Evolutionary conservation across 257 asterid genomes (phyloP).

Genomic region (Gardenia jasminoides): DNA sequence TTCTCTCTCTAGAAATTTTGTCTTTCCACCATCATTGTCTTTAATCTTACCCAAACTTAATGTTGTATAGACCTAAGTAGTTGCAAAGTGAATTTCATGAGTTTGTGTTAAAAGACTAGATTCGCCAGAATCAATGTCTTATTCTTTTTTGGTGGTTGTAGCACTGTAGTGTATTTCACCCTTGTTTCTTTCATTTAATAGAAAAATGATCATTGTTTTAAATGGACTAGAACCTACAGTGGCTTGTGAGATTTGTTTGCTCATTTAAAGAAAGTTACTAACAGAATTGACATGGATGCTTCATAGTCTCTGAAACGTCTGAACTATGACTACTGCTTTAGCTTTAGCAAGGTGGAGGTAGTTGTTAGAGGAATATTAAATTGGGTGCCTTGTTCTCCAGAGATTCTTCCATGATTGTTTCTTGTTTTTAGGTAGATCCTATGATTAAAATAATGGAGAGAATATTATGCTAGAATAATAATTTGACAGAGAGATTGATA

Average conservation of each 20-base stretch:
- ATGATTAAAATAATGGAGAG: slow-evolving; percentile 16
- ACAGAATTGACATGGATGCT: slow-evolving; percentile 32
- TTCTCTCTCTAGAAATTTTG: no score
- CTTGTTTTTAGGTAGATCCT: slow-evolving; percentile 43
- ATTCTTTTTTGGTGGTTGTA: slow-evolving; percentile 22
- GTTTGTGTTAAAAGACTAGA: slow-evolving; percentile 21
- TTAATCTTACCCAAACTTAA: no score
- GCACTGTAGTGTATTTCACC: slow-evolving; percentile 13
- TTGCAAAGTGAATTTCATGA: slow-evolving; percentile 23
- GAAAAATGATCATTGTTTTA: slow-evolving; percentile 20
- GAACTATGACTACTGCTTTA: slow-evolving; percentile 6
- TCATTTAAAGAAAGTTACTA: slow-evolving; percentile 18
- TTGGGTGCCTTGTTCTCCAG: slow-evolving; percentile 22
- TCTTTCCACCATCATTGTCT: no score
- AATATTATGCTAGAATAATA: slow-evolving; percentile 26
- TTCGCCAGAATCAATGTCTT: slow-evolving; percentile 26
- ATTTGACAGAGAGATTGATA: slow-evolving; percentile 26
- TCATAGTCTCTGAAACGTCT: slow-evolving; percentile 19
- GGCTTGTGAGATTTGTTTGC: slow-evolving; percentile 23
- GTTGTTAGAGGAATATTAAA: slow-evolving; percentile 21
- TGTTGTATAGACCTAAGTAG: no score
- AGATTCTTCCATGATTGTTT: slow-evolving; percentile 37
- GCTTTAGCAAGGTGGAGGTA: slow-evolving; percentile 10
- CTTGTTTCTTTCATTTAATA: slow-evolving; percentile 18
- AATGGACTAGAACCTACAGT: not conserved